Evolutionary conservation across 805 yeast genomes (phyloP).

Genomic region (Candida mattraensis): DNA sequence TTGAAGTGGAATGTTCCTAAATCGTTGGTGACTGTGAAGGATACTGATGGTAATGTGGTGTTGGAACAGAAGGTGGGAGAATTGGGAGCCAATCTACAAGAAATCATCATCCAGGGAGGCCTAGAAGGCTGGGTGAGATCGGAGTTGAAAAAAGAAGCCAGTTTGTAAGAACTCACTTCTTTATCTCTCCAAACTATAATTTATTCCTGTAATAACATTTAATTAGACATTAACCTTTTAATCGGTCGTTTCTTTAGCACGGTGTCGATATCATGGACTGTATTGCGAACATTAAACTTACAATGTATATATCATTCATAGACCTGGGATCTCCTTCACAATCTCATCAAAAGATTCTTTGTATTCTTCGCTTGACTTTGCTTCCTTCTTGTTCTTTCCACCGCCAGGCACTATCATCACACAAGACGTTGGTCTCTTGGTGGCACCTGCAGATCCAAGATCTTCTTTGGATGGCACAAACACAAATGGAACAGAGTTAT

Average conservation of each 20-base stretch:
- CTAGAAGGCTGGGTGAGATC: conserved; percentile 97
- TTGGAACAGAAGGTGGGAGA: conserved; percentile 91
- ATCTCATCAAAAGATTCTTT: conserved; percentile 91
- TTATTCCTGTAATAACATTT: conserved; percentile 3
- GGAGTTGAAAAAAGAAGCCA: conserved; percentile 44
- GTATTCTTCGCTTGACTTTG: conserved; percentile 79
- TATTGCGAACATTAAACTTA: not conserved
- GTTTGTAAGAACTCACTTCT: too few relatives aligned
- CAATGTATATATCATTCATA: conserved; percentile 25
- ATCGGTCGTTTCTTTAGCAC: not conserved
- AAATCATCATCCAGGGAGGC: conserved; percentile 95
- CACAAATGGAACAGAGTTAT: conserved; percentile 82
- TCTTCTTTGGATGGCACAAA: conserved; percentile 98
- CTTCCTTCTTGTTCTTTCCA: conserved; percentile 78
- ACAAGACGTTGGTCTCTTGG: conserved; percentile 98
- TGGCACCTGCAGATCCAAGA: conserved; percentile 97
- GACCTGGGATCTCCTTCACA: conserved; percentile 77
- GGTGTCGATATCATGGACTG: conserved; percentile 1
- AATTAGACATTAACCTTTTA: not conserved
- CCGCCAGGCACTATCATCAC: conserved; percentile 98
- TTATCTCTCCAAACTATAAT: not conserved
- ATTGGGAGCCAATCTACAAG: conserved; percentile 92
- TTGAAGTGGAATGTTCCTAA: conserved; percentile 90
- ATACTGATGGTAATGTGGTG: conserved; percentile 58
- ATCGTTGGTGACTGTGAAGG: conserved; percentile 77